Base-by-base conservation (phyloP, 805 yeast genomes). In the Ogataea trehaloabstinens region DNA sequence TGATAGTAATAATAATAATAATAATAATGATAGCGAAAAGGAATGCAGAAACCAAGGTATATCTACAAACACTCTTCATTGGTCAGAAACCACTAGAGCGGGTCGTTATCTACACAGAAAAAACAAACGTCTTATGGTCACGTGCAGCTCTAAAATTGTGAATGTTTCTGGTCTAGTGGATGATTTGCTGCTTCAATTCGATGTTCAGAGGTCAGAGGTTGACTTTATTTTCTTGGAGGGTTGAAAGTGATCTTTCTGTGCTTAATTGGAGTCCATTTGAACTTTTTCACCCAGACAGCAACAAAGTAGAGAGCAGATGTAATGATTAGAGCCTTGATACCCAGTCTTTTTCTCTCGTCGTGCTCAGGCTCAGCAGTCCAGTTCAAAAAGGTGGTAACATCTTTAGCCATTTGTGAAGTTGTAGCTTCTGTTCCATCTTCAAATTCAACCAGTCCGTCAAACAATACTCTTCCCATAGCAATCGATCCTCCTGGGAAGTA, bases 401-500 rank as follows among this genome's bases (percentile, higher is more conserved):
- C 99, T 78, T 93, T 93, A 54, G 99, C 99, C 98, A 91, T 90
- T 76, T 93, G 99, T 41, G 98, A 83, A 49, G 98, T 85, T 38
- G 98, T 82, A 38, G 99, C 98, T 44, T 95, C 96, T 44, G 99
- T 93, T 63, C 99, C 99, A 66, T 93, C 99, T 67, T 93, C 99
- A 71, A 82, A 93, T 75, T 93, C 99, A 50, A 93, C 99, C 61
- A 93, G 76, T 52, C 87, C 99, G 64, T 93, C 99, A 56, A 90
- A 93, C 67, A 93, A 76, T 44, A 91, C 98, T 74, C 99, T 86
- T 64, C 87, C 98, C 99, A 93, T 93, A 56, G 96, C 99, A 74
- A 93, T 91, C 30, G 97, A 78, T 52, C 99, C 98, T 72, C 98
- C 98, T 66, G 99, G 98, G 96, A 93, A 93, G 78, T 93, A 93